Percentiles rank a stretch among this genome's conserved stretches.
Evolutionary conservation across 306 rosid genomes (phyloP).

Genomic region (Medicago arabica): DNA sequence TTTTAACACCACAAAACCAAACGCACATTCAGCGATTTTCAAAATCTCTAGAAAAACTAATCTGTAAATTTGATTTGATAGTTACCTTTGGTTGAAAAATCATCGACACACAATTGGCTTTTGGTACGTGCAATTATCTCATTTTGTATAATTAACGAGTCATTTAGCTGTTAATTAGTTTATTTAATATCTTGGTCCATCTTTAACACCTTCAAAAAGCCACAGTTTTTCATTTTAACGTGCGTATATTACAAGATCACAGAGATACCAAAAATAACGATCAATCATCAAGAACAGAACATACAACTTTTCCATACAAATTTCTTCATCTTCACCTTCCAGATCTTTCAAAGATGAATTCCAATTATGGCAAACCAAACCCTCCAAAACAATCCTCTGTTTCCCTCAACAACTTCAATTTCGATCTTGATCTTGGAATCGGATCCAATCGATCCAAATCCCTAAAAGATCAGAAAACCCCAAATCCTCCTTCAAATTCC

Average conservation of each 20-base stretch:
- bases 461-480: conserved; percentile 86
- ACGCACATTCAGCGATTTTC: too few relatives aligned
- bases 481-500: conserved; percentile 51
- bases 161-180: neutral
- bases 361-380: conserved; percentile 46
- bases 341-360: conserved; percentile 44
- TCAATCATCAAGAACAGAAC: neutral
- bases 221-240: neutral
- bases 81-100: neutral
- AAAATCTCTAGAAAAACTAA: too few relatives aligned
- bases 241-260: neutral
- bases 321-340: conserved; percentile 1
- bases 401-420: conserved; percentile 67
- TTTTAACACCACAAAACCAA: too few relatives aligned
- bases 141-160: neutral
- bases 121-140: neutral
- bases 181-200: neutral
- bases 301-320: neutral
- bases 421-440: conserved; percentile 88
- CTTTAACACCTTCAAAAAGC: neutral
- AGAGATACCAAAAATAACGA: conserved; percentile 10
- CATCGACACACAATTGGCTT: neutral
- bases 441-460: conserved; percentile 80
- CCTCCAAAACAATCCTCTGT: conserved; percentile 53
- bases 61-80: neutral